Evolutionary conservation across 352 stramenopile species (phyloP), one percentile per base, ranked within the genome.

Genomic region (Phytopythium sindhum): DNA sequence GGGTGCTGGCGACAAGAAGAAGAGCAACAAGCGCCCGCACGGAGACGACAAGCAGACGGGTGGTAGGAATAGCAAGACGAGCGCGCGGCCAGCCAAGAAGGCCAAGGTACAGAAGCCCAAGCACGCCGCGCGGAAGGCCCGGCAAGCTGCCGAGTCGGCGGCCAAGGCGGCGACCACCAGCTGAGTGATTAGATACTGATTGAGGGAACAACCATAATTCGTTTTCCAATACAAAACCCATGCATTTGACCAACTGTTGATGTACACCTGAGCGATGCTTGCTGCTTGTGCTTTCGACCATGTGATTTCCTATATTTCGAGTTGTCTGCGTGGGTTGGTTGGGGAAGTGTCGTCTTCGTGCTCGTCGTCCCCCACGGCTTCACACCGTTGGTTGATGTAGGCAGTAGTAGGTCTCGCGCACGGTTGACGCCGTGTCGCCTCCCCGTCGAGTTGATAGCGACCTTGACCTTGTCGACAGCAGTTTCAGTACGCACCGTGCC

Each of bases 121-220:
- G 63, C 76, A 89, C 55, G 78, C 64, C 15, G 69, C 73, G 47
- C 80, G 80, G 47, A 85, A 85, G 61, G 77, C 72, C 3, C 76
- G 76, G 31, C 67, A 83, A 75, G 72, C 75, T 1, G 74, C 80
- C 15, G 77, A 84, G 54, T 78, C 80, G 47, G 71, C 67, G 4
- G 61, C 66, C 14, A 65, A 62, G 65, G 61, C 69, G n/a, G 24
- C 37, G 10, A 10, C 41, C 14, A 31, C 14, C 28, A 41, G 50
- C 14, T 56, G 31, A 56, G 15, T 11, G 31, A 56, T 39, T 56
- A 17, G 26, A n/a, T 21, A 19, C 23, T 11, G 1, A 23, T 23
- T 19, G 19, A 47, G 41, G 15, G 6, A 8, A n/a, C 41, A 23
- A 19, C 31, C 2, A 6, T 6, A 35, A 14, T 14, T 41, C 33